Base-by-base conservation (phyloP, 495 filamentous ascomycete species). In the Neurospora pannonica region DNA sequence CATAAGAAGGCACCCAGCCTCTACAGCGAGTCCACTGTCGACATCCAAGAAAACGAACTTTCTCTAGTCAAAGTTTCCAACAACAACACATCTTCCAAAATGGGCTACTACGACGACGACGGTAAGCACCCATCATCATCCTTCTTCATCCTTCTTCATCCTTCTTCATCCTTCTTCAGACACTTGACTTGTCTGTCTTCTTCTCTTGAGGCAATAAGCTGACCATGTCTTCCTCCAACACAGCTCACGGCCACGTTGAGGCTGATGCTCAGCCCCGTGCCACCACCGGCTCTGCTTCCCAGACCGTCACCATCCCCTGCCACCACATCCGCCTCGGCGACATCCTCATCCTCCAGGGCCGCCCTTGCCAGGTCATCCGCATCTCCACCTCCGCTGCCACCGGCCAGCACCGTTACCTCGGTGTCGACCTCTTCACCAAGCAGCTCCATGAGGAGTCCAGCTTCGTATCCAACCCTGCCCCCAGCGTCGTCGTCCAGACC, bases 51-150 rank as follows among this genome's bases (percentile, higher is more conserved):
- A 73, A 86, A 83, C 75, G 75, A 67, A 34, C 54, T 67, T 67
- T 67, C 54, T 36, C 54, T 67, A 67, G 54, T 67, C 54, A 67
- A 67, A 67, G 28, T 67, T 69, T 62, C 78, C 38, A 76, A 76
- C 74, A 73, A 72, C 71, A 76, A 82, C 38, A 86, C 88, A 86
- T 85, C 54, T 36, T 67, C 86, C 85, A 93, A 93, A 83, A 98
- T 98, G 95, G 95, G 94, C 88, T 98, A 97, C 90, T 97, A 97
- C 94, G 94, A 97, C 93, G 93, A 97, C 86, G 92, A 95, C 77
- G 86, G 87, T 89, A 81, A 84, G 87, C 74, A 70, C 71, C 24
- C 21, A 60, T 13, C 46, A 21, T 21, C 40, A n/a, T n/a, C n/a
- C n/a, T n/a, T n/a, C 6, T 8, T 34, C 38, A 54, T 71, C 71